Evolutionary conservation across 306 rosid genomes (phyloP).

Genomic region (Rosa multiflora): DNA sequence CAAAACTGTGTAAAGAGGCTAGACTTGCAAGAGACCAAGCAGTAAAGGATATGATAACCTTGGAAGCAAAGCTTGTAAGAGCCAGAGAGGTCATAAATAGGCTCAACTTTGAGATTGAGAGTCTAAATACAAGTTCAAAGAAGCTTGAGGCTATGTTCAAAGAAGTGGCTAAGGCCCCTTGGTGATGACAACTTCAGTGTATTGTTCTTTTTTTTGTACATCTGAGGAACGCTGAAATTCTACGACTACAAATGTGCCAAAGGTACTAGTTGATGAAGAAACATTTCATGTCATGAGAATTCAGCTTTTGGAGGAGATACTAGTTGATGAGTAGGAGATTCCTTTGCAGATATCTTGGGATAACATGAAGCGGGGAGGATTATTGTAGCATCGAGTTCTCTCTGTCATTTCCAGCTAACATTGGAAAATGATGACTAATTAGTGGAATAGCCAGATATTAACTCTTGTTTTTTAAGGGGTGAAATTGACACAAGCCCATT

Average conservation of each 20-base stretch:
- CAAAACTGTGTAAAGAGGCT: constrained; percentile 27
- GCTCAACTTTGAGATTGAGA: constrained; percentile 34
- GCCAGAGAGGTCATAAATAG: constrained; percentile 16
- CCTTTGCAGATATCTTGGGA: background rate
- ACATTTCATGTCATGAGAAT: background rate
- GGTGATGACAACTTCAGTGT: constrained; percentile 32
- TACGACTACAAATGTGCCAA: constrained; percentile 1
- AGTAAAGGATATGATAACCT: constrained; percentile 23
- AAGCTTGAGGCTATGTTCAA: constrained; percentile 32
- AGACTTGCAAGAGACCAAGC: constrained; percentile 25
- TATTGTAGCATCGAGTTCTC: background rate
- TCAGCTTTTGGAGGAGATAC: background rate
- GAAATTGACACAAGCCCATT: too few species aligned
- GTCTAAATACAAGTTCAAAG: constrained; percentile 15
- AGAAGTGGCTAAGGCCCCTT: constrained; percentile 47
- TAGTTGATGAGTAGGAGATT: background rate
- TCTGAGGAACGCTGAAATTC: background rate
- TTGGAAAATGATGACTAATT: background rate
- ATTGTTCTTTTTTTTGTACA: background rate
- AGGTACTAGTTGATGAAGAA: constrained; percentile 3
- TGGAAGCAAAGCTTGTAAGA: constrained; percentile 28
- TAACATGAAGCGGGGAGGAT: background rate
- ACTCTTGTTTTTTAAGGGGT: too few species aligned
- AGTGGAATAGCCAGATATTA: background rate
- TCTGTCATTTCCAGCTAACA: background rate